A percentile compares a stretch with the other conserved stretches of the same genome.
phyloP scores from a whole-genome alignment of 768 basidiomycete species.

The Auricularia cornea region DNA sequence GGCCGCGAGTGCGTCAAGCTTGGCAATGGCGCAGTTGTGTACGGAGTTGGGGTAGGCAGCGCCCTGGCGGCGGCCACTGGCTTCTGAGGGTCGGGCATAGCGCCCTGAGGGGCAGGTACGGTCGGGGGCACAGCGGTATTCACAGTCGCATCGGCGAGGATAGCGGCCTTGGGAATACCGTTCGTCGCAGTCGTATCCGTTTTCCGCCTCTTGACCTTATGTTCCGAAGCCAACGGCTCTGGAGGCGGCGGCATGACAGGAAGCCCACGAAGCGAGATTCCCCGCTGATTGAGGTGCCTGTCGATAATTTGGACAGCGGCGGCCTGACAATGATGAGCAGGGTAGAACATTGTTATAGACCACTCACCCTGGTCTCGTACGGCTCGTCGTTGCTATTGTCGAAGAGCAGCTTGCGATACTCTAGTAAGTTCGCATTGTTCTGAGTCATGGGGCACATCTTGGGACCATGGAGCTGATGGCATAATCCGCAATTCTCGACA shows the following conservation, averaged over 20 bases:
- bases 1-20: neutral
- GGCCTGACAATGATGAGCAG: slow-evolving; percentile 30
- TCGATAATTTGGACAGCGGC: slow-evolving; percentile 67
- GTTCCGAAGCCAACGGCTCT: neutral
- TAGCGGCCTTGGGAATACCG: neutral
- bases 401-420: slow-evolving; percentile 61
- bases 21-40: slow-evolving; percentile 20
- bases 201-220: slow-evolving; percentile 23
- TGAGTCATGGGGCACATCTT: slow-evolving; percentile 57
- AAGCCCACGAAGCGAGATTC: slow-evolving; percentile 47
- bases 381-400: slow-evolving; percentile 58
- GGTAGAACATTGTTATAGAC: slow-evolving; percentile 3
- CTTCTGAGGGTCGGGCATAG: too few species aligned
- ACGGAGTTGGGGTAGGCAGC: slow-evolving; percentile 11
- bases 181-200: slow-evolving; percentile 8
- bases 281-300: slow-evolving; percentile 46
- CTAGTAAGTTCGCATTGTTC: slow-evolving; percentile 53
- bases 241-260: neutral
- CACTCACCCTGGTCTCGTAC: slow-evolving; percentile 51
- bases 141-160: neutral
- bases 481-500: slow-evolving; percentile 51
- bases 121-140: neutral
- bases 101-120: neutral
- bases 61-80: too few species aligned
- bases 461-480: slow-evolving; percentile 43